A percentile compares a stretch with the other conserved stretches of the same genome.
Evolutionary conservation across 2,329 filamentous ascomycete species (phyloP).

Genomic region (Bipolaris gigantea): DNA sequence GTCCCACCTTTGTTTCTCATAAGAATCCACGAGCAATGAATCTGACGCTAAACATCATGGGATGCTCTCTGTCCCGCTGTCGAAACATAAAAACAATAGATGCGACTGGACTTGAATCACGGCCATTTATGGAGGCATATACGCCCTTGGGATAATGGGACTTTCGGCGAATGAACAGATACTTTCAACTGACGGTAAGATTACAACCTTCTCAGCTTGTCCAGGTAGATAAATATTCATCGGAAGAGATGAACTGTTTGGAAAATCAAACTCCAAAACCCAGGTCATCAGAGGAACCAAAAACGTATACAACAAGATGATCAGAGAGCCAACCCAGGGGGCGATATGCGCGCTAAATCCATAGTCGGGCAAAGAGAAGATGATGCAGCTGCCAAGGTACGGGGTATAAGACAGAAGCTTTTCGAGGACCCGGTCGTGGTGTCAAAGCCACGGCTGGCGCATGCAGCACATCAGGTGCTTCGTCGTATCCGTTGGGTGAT

Average conservation of each 20-base stretch:
- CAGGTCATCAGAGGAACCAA: constrained; percentile 1
- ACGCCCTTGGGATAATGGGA: not conserved
- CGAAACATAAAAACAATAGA: not conserved
- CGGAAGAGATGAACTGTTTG: not conserved
- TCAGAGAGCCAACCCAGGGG: constrained; percentile 4
- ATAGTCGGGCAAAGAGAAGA: constrained; percentile 9
- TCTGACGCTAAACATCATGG: not conserved
- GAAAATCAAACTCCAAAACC: constrained; percentile 4
- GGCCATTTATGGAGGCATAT: not conserved
- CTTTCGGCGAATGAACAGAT: not conserved
- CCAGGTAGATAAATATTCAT: not conserved
- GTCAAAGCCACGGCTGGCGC: not conserved
- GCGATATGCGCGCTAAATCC: constrained; percentile 14
- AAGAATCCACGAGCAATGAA: not conserved
- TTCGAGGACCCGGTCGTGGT: constrained; percentile 2
- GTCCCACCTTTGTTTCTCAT: not conserved
- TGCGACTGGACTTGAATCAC: not conserved
- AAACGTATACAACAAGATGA: constrained; percentile 4
- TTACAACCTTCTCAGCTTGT: not conserved
- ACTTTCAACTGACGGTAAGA: constrained; percentile 2
- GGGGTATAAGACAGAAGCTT: constrained; percentile 11
- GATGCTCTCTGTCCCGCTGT: not conserved
- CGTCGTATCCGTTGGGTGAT: constrained; percentile 41
- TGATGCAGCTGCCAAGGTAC: constrained; percentile 1
- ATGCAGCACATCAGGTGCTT: constrained; percentile 19